Percentiles rank a stretch among this genome's conserved stretches.
These are phyloP conservation scores for Eutrema japonicum DNA, from an alignment of 345 rosid species.

Conservation along the genomic window DNA sequence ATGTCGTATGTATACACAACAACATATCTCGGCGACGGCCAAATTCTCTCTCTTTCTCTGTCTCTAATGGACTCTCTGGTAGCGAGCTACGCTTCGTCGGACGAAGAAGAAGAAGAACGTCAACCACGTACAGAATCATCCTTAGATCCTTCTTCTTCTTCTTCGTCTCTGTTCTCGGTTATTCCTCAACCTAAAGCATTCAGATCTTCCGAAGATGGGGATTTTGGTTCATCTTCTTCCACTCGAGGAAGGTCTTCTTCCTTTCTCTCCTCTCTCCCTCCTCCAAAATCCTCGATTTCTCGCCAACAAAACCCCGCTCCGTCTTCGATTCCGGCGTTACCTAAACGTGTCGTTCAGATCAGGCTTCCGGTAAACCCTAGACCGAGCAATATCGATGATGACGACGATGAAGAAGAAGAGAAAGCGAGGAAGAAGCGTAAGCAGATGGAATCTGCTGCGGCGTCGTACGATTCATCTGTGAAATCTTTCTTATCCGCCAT, in stretches of 20 bases:
- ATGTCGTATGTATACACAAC: background rate
- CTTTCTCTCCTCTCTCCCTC: conserved; percentile 58
- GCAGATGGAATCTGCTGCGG: conserved; percentile 46
- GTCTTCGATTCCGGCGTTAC: conserved; percentile 18
- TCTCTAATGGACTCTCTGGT: conserved; percentile 73
- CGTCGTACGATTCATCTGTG: conserved; percentile 51
- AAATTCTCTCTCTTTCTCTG: conserved; percentile 10
- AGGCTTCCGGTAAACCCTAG: conserved; percentile 58
- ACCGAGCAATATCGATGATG: conserved; percentile 28
- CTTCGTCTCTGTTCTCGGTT: conserved; percentile 52
- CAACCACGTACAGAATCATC: conserved; percentile 10
- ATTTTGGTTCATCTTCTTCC: conserved; percentile 35
- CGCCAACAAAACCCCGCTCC: conserved; percentile 19
- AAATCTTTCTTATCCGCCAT: conserved; percentile 74
- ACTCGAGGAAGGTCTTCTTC: conserved; percentile 36
- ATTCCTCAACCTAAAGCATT: conserved; percentile 55
- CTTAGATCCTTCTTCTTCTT: background rate
- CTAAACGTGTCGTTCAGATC: conserved; percentile 75
- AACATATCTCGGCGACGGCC: background rate
- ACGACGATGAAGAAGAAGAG: conserved; percentile 55
- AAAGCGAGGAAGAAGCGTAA: conserved; percentile 55
- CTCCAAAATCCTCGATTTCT: conserved; percentile 47
- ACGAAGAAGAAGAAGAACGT: conserved; percentile 67
- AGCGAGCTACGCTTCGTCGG: conserved; percentile 86
- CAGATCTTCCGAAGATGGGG: conserved; percentile 36